phyloP scores from a whole-genome alignment of 2,329 filamentous ascomycete species.

The Delphinella strobiligena region DNA sequence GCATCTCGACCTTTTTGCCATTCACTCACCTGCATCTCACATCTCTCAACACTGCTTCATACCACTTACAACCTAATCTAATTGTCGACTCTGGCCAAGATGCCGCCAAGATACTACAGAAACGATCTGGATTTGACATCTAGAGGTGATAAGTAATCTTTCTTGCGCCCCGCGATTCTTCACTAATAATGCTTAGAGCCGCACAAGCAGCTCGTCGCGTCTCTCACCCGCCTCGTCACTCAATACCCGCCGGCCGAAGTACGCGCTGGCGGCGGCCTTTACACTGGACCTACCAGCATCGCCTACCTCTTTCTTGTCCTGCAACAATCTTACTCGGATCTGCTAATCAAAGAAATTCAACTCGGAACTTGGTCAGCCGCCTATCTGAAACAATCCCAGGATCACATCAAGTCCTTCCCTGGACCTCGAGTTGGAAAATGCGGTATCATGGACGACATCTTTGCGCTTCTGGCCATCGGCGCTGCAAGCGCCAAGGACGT shows the following conservation, averaged over 20 bases:
- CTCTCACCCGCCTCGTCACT: constrained; percentile 35
- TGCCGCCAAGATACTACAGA: constrained; percentile 27
- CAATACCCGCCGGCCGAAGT: constrained; percentile 34
- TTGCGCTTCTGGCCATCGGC: constrained; percentile 37
- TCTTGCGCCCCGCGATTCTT: too few relatives aligned
- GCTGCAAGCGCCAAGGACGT: constrained; percentile 37
- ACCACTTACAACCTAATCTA: too few relatives aligned
- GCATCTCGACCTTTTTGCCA: too few relatives aligned
- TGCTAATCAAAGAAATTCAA: constrained; percentile 32
- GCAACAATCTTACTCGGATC: constrained; percentile 35
- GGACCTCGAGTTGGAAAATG: constrained; percentile 34
- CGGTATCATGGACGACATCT: constrained; percentile 38
- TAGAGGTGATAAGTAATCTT: constrained; percentile 15
- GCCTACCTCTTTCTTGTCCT: constrained; percentile 39
- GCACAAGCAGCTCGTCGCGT: constrained; percentile 38
- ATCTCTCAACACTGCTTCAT: too few relatives aligned
- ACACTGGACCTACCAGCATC: constrained; percentile 37
- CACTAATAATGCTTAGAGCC: too few relatives aligned
- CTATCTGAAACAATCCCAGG: constrained; percentile 38
- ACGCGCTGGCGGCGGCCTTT: constrained; percentile 35
- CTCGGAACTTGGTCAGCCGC: constrained; percentile 38
- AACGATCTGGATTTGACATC: constrained; percentile 25
- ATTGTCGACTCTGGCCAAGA: too few relatives aligned
- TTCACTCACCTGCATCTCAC: too few relatives aligned
- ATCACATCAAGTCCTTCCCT: constrained; percentile 36